Evolutionary conservation across 345 rosid genomes (phyloP).

Genomic region (Citrus australasica): DNA sequence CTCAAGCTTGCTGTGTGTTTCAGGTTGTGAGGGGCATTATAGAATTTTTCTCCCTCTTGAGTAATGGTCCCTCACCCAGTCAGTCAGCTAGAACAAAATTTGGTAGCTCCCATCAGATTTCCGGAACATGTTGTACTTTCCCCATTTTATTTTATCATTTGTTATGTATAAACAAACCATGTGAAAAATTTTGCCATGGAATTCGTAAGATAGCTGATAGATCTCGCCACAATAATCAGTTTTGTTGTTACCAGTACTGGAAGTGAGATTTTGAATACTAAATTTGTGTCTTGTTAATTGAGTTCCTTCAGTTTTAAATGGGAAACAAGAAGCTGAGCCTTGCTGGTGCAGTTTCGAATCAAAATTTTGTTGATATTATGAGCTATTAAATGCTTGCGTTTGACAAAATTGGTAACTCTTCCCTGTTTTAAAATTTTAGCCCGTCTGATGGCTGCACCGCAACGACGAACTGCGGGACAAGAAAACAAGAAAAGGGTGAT

Average conservation of each 20-base stretch:
- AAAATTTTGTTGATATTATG: no score
- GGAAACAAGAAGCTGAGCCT: neutral
- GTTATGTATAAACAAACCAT: constrained; percentile 41
- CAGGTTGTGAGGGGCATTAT: constrained; percentile 11
- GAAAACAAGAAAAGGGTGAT: no score
- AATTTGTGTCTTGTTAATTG: no score
- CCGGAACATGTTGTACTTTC: constrained; percentile 40
- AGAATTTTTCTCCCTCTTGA: constrained; percentile 5
- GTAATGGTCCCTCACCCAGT: constrained; percentile 19
- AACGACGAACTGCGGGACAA: no score
- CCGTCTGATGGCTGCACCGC: no score
- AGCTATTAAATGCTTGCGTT: neutral
- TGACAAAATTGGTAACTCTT: neutral
- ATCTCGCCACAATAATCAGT: constrained; percentile 10
- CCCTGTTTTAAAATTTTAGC: neutral
- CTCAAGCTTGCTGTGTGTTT: constrained; percentile 6
- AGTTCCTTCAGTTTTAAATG: no score
- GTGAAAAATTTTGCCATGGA: constrained; percentile 47
- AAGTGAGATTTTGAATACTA: neutral
- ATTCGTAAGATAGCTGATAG: constrained; percentile 15
- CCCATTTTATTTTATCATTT: constrained; percentile 21
- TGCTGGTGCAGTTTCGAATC: neutral
- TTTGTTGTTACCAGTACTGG: neutral
- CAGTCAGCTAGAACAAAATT: constrained; percentile 18
- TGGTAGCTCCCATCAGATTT: constrained; percentile 19